Base-by-base conservation (phyloP, 306 rosid species). In the Adenanthera pavonina region DNA sequence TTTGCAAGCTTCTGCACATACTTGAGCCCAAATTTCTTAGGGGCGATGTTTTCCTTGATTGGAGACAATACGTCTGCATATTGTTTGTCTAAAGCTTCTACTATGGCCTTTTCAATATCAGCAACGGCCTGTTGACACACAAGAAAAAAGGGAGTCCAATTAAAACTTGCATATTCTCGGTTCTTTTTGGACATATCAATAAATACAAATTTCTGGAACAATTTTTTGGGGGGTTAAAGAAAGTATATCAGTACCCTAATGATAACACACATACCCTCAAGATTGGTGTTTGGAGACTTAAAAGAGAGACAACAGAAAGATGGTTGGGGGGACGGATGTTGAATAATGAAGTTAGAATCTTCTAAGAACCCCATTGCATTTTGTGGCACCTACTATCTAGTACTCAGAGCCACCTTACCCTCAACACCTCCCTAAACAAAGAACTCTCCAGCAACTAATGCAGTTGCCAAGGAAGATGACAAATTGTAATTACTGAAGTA, bases 1-100 rank as follows among this genome's bases (percentile, higher is more conserved):
- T 94, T 96, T 82, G 99, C 84, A 81, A 96, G 98, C 82, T 91
- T 96, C 83, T 96, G 99, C 80, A 96, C 97, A 88, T 96, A 94
- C 86, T 93, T 93, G 62, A 96, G 90, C 78, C 99, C 99, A 71
- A 96, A 96, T 57, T 93, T 96, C 89, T 91, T 96, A n/a, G 99
- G 97, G 54, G 86, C 70, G 85, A 93, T 78, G 86, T 88, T 91
- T 69, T 96, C 99, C 89, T 93, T 96, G 57, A 96, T 85, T 47
- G 99, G 97, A 47, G 97, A 72, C 81, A 96, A 84, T 41, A 96
- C 95, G 86, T 93, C 99, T 13, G 97, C 97, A 85, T 96, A 96
- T 71, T 94, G 99, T 86, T 89, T 93, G 81, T 96, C 98, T 86
- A 96, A 87, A 79, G 98, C 92, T 80, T 94, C 99, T 86, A 94